phyloP scores from a whole-genome alignment of 495 filamentous ascomycete genomes.

The Trichoderma orchidacearum region DNA sequence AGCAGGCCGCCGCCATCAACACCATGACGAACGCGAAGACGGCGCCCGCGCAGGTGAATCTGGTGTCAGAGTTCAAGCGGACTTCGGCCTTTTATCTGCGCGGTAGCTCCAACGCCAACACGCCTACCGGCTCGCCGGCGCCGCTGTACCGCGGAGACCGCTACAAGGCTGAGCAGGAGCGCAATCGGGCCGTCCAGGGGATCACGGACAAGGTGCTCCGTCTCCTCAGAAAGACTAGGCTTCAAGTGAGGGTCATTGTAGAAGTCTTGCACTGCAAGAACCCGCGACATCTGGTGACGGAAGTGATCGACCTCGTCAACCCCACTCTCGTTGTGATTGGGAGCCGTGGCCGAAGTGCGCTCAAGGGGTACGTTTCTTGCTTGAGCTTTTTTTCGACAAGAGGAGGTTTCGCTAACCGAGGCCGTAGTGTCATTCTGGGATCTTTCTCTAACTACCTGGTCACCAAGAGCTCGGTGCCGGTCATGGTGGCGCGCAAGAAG shows the following conservation, averaged over 20 bases:
- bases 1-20: constrained; percentile 45
- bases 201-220: constrained; percentile 71
- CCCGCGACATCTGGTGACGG: constrained; percentile 70
- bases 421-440: constrained; percentile 65
- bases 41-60: constrained; percentile 6
- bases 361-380: constrained; percentile 65
- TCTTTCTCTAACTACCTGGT: constrained; percentile 97
- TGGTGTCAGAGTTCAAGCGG: constrained; percentile 6
- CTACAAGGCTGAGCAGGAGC: constrained; percentile 58
- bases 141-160: constrained; percentile 23
- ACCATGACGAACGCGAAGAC: constrained; percentile 22
- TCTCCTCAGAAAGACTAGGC: constrained; percentile 71
- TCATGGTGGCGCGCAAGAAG: constrained; percentile 81
- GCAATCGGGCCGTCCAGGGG: constrained; percentile 57
- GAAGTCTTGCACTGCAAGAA: constrained; percentile 98
- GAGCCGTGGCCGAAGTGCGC: constrained; percentile 72
- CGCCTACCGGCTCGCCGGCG: constrained; percentile 24
- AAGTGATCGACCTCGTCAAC: constrained; percentile 80
- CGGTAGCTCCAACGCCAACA: constrained; percentile 7
- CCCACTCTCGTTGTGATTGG: constrained; percentile 92
- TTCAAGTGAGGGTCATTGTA: constrained; percentile 83
- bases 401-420: constrained; percentile 2
- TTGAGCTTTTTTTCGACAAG: constrained; percentile 1
- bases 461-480: constrained; percentile 88
- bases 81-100: constrained; percentile 3